Base-by-base conservation (phyloP, 805 yeast species). In the Scheffersomyces amazonensis region DNA sequence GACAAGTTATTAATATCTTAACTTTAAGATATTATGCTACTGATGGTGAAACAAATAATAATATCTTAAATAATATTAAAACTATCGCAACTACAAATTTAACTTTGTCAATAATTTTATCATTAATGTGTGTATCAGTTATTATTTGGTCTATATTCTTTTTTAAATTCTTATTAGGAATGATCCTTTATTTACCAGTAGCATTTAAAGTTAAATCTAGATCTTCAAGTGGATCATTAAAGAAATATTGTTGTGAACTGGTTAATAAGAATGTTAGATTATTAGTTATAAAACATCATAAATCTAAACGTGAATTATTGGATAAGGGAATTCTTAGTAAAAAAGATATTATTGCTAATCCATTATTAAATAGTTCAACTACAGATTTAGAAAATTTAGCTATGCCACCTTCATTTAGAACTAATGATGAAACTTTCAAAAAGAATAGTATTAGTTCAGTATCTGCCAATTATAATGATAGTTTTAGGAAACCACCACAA, bases 1-100 rank as follows among this genome's bases (percentile, higher is more conserved):
- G 96, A 60, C 96, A 88, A 60, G 81, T 86, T 1, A 76, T 88
- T 44, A 88, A 88, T 54, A 84, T 89, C 19, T 65, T 85, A 48
- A 87, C 96, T 0, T 62, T 83, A 16, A 56, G 59, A 8, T 68
- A 66, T 46, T 78, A 78, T 39, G 78, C 75, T 27, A 65, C 79
- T 1, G 64, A 70, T 23, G 75, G 75, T 12, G 72, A 66, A 36
- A 44, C 56, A 28, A 65, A 68, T 44, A 66, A 71, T 37, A 70
- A 73, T 41, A 64, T 69, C 30, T 46, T 73, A 25, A 46, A 55
- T 6, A 77, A 80, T 31, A 73, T 87, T 33, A 65, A 68, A 44
- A 46, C 58, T 2, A 76, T 86, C 12, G 87, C 91, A n/a, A 56
- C 66, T 12, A 68, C 77, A 11, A 81, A 84, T 53, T 62, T 76